These are phyloP conservation scores for Anethum foeniculum DNA, from an alignment of 140 eudicot species.

Conservation along the genomic window DNA sequence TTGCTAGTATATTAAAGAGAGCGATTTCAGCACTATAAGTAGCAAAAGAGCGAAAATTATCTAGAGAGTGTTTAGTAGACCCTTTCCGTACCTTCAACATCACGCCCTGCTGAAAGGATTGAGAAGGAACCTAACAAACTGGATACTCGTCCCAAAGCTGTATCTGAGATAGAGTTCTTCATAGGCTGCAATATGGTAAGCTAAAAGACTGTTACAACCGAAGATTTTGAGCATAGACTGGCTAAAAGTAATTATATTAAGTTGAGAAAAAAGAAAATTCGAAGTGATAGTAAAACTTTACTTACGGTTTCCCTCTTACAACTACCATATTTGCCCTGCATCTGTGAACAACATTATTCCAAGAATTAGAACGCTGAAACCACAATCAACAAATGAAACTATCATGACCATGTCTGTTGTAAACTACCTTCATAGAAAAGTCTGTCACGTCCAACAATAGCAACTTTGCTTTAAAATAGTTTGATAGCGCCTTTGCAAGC, in stretches of 20 bases:
- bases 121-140: constrained; percentile 70
- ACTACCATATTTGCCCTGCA: constrained; percentile 84
- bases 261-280: no score
- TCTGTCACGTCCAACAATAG: constrained; percentile 67
- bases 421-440: constrained; percentile 70
- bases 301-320: constrained; percentile 71
- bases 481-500: constrained; percentile 84
- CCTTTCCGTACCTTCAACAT: constrained; percentile 42
- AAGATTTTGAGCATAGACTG: no score
- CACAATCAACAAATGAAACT: neutral
- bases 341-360: constrained; percentile 31
- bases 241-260: no score
- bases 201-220: no score
- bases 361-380: constrained; percentile 20
- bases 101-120: constrained; percentile 37
- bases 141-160: constrained; percentile 63
- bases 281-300: neutral
- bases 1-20: neutral
- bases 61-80: neutral
- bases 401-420: constrained; percentile 1
- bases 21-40: neutral
- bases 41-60: neutral
- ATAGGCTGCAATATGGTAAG: constrained; percentile 31
- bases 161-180: constrained; percentile 66
- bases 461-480: constrained; percentile 75